Conservation (phyloP, 2,329 filamentous ascomycete genomes). For the Epichloe aotearoae region DNA sequence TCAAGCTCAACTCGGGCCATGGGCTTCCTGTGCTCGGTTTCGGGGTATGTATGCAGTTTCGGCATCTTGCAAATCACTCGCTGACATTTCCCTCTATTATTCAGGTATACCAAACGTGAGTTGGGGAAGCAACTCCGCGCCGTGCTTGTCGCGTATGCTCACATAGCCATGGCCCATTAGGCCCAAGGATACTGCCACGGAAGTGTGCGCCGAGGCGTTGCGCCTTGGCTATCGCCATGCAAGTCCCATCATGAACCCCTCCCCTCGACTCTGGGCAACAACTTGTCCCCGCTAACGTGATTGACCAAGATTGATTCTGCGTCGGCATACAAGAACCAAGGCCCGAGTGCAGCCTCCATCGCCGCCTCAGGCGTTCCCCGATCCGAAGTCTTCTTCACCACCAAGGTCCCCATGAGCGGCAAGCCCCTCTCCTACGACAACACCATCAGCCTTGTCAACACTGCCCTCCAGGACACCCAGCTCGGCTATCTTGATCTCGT, state of each 20-base stretch:
- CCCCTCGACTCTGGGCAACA: too few relatives aligned
- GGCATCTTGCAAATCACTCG: not conserved
- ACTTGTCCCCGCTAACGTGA: too few relatives aligned
- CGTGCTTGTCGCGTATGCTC: not conserved
- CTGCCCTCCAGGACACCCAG: conserved; percentile 47
- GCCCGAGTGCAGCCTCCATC: conserved; percentile 32
- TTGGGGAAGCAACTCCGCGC: too few relatives aligned
- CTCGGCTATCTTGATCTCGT: conserved; percentile 56
- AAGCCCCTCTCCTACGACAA: conserved; percentile 42
- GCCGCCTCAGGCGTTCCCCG: conserved; percentile 28
- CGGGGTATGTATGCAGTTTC: conserved; percentile 25
- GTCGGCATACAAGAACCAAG: conserved; percentile 38
- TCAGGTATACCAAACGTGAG: conserved; percentile 42
- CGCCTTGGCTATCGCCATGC: conserved; percentile 41
- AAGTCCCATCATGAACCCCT: not conserved
- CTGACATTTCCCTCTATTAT: conserved; percentile 1
- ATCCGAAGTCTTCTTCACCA: conserved; percentile 40
- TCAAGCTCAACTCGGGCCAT: conserved; percentile 42
- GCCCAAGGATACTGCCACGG: conserved; percentile 18
- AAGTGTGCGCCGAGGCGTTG: conserved; percentile 31
- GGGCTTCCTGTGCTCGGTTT: conserved; percentile 39
- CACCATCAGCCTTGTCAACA: conserved; percentile 49
- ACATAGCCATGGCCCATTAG: conserved; percentile 8
- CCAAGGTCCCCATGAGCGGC: conserved; percentile 35
- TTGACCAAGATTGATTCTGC: conserved; percentile 36